These are phyloP conservation scores for Pholiota microspora DNA, from an alignment of 768 basidiomycete species.

Conservation along the genomic window DNA sequence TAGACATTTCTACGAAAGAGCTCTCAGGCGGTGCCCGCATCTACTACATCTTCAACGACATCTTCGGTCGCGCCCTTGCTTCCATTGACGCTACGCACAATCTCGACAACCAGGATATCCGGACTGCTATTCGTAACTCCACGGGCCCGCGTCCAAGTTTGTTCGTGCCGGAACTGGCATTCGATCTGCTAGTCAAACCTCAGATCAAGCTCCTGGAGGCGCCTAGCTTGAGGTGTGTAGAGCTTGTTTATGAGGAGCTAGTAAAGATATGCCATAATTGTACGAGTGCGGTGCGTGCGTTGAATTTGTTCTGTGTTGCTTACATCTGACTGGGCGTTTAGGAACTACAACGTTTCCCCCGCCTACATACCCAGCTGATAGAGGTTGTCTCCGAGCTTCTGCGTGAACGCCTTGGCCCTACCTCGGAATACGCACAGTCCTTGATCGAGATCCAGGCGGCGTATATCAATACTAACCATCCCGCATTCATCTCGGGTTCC, in stretches of 20 bases:
- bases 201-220: conserved; percentile 96
- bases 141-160: conserved; percentile 95
- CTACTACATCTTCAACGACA: conserved; percentile 99
- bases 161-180: conserved; percentile 96
- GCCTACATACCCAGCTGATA: conserved; percentile 88
- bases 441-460: conserved; percentile 97
- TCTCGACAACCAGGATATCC: conserved; percentile 91
- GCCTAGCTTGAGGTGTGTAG: conserved; percentile 93
- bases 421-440: conserved; percentile 94
- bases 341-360: conserved; percentile 96
- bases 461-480: conserved; percentile 99
- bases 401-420: conserved; percentile 92
- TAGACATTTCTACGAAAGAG: conserved; percentile 97
- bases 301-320: too few species aligned
- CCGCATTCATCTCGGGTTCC: conserved; percentile 85
- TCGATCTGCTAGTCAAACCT: conserved; percentile 95
- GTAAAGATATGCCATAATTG: conserved; percentile 99
- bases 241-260: conserved; percentile 97
- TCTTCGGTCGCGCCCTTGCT: conserved; percentile 90
- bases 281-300: conserved; percentile 71
- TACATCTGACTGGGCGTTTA: conserved; percentile 27
- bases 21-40: conserved; percentile 96
- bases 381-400: conserved; percentile 97
- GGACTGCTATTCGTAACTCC: conserved; percentile 97
- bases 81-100: conserved; percentile 90